phyloP scores from a whole-genome alignment of 192 early-diverging fungal species.

The Coemansia sp. region DNA sequence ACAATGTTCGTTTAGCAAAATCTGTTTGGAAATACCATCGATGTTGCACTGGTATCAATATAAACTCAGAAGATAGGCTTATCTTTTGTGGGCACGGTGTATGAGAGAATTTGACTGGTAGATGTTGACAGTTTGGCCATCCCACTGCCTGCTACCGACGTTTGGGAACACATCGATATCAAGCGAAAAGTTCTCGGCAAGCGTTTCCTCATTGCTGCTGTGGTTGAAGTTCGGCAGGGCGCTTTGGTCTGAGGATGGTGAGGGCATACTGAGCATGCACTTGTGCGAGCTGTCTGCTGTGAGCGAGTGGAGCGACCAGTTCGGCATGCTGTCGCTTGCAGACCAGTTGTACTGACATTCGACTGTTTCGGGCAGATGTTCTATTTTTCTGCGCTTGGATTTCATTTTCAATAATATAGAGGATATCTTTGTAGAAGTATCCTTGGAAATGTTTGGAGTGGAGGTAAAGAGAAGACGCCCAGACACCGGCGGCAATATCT shows the following conservation, averaged over 20 bases:
- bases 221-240: background rate
- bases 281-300: slow-evolving; percentile 11
- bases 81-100: slow-evolving; percentile 7
- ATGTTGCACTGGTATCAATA: too few species aligned
- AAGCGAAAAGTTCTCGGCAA: background rate
- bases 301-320: slow-evolving; percentile 29
- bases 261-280: slow-evolving; percentile 15
- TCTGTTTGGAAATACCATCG: too few species aligned
- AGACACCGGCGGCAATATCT: too few species aligned
- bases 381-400: slow-evolving; percentile 9
- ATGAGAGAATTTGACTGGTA: slow-evolving; percentile 8
- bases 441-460: background rate
- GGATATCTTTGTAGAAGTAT: background rate
- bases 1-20: too few species aligned
- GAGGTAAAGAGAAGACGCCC: too few species aligned
- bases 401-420: background rate
- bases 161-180: slow-evolving; percentile 4
- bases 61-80: background rate
- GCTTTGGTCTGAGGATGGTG: slow-evolving; percentile 14
- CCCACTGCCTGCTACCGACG: background rate
- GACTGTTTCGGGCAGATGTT: background rate
- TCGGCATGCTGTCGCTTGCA: slow-evolving; percentile 15
- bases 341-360: slow-evolving; percentile 25
- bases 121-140: slow-evolving; percentile 5
- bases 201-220: slow-evolving; percentile 23